Conservation (phyloP, 2,329 filamentous ascomycete species). For the Whalleya microplaca region DNA sequence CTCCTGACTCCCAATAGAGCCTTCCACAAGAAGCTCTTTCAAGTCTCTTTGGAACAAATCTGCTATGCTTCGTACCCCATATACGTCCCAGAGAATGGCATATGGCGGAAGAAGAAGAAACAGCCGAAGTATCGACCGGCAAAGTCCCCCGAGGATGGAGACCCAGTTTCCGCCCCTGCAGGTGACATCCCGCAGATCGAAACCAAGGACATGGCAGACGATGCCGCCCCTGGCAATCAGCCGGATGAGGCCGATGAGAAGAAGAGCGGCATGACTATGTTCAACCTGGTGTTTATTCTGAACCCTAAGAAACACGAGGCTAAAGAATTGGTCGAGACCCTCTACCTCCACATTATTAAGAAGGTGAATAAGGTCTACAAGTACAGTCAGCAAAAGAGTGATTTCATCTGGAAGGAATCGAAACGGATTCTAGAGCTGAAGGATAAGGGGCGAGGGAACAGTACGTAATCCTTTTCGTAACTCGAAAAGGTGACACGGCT, state of each 20-base stretch:
- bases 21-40: slow-evolving; percentile 81
- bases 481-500: background rate
- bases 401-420: slow-evolving; percentile 91
- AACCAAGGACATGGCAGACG: slow-evolving; percentile 34
- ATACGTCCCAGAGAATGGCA: slow-evolving; percentile 77
- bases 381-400: slow-evolving; percentile 85
- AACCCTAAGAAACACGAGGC: slow-evolving; percentile 79
- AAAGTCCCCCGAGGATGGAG: slow-evolving; percentile 33
- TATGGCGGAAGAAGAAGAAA: slow-evolving; percentile 69
- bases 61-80: slow-evolving; percentile 83
- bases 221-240: slow-evolving; percentile 39
- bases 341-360: slow-evolving; percentile 88
- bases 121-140: slow-evolving; percentile 38
- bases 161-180: slow-evolving; percentile 16
- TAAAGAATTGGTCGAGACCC: slow-evolving; percentile 70
- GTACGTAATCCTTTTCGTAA: slow-evolving; percentile 41
- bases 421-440: slow-evolving; percentile 81
- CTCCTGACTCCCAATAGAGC: slow-evolving; percentile 75
- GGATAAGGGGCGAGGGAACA: slow-evolving; percentile 71
- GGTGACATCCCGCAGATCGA: slow-evolving; percentile 32
- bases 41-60: slow-evolving; percentile 78
- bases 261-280: slow-evolving; percentile 85
- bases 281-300: slow-evolving; percentile 93
- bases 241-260: slow-evolving; percentile 58
- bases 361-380: slow-evolving; percentile 92